Conservation (phyloP, 2,329 filamentous ascomycete genomes). For the Dactylellina sp. region DNA sequence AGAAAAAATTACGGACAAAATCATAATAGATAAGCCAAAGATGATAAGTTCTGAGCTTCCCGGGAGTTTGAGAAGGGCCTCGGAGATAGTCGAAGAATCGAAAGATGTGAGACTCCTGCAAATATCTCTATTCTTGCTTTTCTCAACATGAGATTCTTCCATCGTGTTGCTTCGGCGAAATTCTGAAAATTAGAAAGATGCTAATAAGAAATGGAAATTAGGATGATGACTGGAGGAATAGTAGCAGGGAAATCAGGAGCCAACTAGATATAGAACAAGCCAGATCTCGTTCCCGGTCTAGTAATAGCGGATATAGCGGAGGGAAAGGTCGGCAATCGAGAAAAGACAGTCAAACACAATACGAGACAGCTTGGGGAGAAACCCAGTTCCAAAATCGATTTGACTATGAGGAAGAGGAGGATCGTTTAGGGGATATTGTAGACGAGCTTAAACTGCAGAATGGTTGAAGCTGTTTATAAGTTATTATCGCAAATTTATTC, state of each 20-base stretch:
- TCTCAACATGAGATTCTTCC: no score
- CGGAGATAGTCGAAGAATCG: slow-evolving; percentile 26
- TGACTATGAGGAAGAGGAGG: slow-evolving; percentile 23
- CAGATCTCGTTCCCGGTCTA: background rate
- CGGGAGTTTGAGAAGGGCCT: background rate
- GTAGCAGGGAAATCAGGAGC: no score
- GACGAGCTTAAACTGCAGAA: background rate
- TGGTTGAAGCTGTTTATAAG: background rate
- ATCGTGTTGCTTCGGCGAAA: no score
- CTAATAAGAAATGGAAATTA: background rate
- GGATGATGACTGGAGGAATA: background rate
- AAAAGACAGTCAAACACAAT: slow-evolving; percentile 4
- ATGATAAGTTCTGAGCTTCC: background rate
- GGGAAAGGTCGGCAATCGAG: background rate
- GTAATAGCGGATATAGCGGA: slow-evolving; percentile 7
- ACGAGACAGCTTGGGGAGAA: slow-evolving; percentile 28
- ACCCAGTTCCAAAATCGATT: background rate
- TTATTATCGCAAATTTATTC: no score
- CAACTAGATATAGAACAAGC: background rate
- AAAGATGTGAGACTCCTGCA: slow-evolving; percentile 24
- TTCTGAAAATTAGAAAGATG: background rate
- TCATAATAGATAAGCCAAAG: background rate
- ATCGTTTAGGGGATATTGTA: slow-evolving; percentile 34
- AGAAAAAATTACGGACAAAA: background rate
- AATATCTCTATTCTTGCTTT: background rate